Evolutionary conservation across 2,329 filamentous ascomycete species (phyloP), one percentile per base, ranked within the genome.

Genomic region (Xylariomycetidae sp.): DNA sequence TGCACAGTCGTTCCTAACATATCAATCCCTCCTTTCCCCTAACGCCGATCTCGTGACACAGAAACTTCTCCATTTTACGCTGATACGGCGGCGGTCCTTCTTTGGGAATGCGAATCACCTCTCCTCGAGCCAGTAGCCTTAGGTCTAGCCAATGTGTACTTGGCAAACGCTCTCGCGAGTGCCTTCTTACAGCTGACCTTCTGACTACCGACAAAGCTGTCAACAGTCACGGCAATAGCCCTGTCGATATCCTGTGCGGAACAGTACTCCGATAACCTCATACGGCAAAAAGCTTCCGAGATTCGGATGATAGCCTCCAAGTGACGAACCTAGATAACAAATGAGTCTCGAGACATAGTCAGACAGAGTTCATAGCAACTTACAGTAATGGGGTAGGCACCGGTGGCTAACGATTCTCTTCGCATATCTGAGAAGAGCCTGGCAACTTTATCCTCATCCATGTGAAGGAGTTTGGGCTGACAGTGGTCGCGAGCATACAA

Each of bases 101-200:
- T 44, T 27, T 47, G 46, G 20, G 48, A 27, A 29, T 48, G 46
- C 16, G 41, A 43, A 11, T 37, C 34, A 14, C 44, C 47, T 13
- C 42, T 38, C 32, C 42, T 48, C 4, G 40, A 32, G 25, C 33
- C 30, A 4, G 25, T 31, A 15, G 49, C 50, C n/a, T 67, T 66
- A 0, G 73, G 71, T 42, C 73, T 61, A 6, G 66, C 68, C 31
- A 80, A 60, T 2, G 82, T 86, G 57, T 97, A 98, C 69, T 98
- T 98, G 53, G 92, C 88, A 67, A 98, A 98, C 4, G 92, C 88
- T 39, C 92, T 75, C 0, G 88, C 85, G 27, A 98, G 74, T 12
- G 92, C 88, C 71, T 95, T 96, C 75, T 97, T 98, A 66, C 87
- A 92, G 66, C 87, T 94, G 52, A 97, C 80, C 69, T 98, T 98